Evolutionary conservation across 2,329 filamentous ascomycete species (phyloP).

Genomic region (Pseudocercospora eumusae): DNA sequence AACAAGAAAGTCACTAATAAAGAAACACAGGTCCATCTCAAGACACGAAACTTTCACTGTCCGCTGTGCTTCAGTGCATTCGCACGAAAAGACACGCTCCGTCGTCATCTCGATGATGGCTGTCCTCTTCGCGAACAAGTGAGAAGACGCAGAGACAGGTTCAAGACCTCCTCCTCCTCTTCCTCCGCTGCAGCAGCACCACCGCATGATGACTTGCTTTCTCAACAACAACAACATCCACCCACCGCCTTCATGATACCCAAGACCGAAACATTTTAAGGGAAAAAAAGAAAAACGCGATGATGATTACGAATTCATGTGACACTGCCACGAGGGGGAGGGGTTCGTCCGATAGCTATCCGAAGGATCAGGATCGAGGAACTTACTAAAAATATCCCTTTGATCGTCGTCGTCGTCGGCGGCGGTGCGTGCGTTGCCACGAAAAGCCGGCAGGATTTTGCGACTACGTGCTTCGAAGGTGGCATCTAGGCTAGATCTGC

Average conservation of each 20-base stretch:
- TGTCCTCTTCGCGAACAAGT: conserved; percentile 62
- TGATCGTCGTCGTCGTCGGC: too few species aligned
- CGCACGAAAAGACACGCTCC: conserved; percentile 78
- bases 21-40: conserved; percentile 65
- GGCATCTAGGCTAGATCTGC: too few species aligned
- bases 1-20: not conserved
- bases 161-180: not conserved
- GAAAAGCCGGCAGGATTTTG: not conserved
- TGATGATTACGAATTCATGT: not conserved
- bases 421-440: not conserved
- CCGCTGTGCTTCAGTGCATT: conserved; percentile 71
- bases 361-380: not conserved
- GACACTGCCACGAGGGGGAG: not conserved
- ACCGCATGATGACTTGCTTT: not conserved
- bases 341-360: not conserved
- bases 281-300: too few species aligned
- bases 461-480: too few species aligned
- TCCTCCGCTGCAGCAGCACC: too few species aligned
- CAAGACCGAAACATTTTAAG: conserved; percentile 1
- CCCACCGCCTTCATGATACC: not conserved
- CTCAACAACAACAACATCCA: not conserved
- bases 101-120: conserved; percentile 74
- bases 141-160: conserved; percentile 24
- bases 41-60: conserved; percentile 69
- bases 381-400: not conserved